Conservation (phyloP, 1,284 basidiomycete genomes). For the Apiotrichum gracile region DNA sequence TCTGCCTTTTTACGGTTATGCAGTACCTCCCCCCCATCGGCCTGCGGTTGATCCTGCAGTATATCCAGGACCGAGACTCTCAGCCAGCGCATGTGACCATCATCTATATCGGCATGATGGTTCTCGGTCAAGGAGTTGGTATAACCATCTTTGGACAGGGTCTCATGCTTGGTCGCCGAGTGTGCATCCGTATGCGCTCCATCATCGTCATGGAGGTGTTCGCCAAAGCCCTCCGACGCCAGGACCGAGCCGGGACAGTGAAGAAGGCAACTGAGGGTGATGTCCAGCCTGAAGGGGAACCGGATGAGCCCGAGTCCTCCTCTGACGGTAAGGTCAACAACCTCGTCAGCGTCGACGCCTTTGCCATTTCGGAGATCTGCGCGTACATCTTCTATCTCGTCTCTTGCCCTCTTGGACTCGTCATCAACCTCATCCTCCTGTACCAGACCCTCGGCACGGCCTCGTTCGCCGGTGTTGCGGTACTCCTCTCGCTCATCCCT, state of each 20-base stretch:
- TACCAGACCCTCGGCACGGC: constrained; percentile 47
- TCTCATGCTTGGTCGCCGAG: constrained; percentile 50
- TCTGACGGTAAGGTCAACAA: constrained; percentile 54
- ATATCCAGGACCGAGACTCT: constrained; percentile 42
- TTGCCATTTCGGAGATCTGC: constrained; percentile 44
- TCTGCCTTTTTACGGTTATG: constrained; percentile 47
- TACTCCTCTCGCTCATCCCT: constrained; percentile 46
- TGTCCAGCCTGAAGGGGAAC: constrained; percentile 9
- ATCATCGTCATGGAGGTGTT: constrained; percentile 54
- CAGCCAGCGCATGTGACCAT: constrained; percentile 51
- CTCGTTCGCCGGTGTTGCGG: constrained; percentile 48
- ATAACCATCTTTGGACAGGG: constrained; percentile 47
- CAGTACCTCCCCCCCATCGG: constrained; percentile 51
- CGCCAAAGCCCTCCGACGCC: constrained; percentile 52
- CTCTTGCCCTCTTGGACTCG: constrained; percentile 47
- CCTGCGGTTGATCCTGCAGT: constrained; percentile 50
- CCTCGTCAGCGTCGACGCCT: constrained; percentile 54
- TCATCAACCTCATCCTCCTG: constrained; percentile 49
- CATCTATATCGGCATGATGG: constrained; percentile 52
- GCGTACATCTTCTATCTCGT: constrained; percentile 44
- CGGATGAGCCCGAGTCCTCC: constrained; percentile 29
- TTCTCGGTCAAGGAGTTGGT: constrained; percentile 47
- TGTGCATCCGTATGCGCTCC: constrained; percentile 48
- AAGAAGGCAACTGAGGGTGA: constrained; percentile 14
- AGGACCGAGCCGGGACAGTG: constrained; percentile 47